Conservation (phyloP, 139 green algal genomes). For the Chlorella sorokiniana region DNA sequence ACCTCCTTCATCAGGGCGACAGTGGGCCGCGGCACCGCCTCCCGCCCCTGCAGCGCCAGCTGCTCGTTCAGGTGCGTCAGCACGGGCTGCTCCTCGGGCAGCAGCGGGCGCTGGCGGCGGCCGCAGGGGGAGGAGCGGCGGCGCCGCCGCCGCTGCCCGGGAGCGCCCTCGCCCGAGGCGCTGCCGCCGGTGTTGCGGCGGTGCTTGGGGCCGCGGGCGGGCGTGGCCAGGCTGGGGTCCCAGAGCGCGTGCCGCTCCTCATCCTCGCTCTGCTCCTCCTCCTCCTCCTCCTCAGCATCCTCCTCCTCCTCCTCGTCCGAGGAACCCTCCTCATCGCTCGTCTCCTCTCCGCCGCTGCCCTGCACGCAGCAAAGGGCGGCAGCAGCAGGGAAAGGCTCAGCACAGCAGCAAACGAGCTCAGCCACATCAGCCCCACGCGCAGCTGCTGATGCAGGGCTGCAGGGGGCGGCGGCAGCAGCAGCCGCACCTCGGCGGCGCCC, state of each 20-base stretch:
- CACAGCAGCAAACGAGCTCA: not conserved
- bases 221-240: constrained; percentile 55
- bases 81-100: constrained; percentile 45
- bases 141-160: not conserved
- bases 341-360: not conserved
- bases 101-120: not conserved
- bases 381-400: too few species aligned
- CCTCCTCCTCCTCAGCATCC: constrained; percentile 43
- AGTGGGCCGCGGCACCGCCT: constrained; percentile 53
- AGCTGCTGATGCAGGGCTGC: too few species aligned
- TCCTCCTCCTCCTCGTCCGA: constrained; percentile 42
- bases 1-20: constrained; percentile 48
- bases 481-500: too few species aligned
- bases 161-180: not conserved
- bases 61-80: constrained; percentile 57
- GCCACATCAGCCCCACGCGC: not conserved
- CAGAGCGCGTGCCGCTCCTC: constrained; percentile 48
- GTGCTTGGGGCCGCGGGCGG: constrained; percentile 7
- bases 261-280: constrained; percentile 35
- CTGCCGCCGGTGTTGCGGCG: not conserved
- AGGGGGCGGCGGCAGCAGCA: too few species aligned
- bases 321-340: constrained; percentile 47
- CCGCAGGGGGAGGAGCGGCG: not conserved
- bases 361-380: not conserved
- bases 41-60: constrained; percentile 32